Conservation (phyloP, 306 rosid genomes). For the Calophaca sinica region DNA sequence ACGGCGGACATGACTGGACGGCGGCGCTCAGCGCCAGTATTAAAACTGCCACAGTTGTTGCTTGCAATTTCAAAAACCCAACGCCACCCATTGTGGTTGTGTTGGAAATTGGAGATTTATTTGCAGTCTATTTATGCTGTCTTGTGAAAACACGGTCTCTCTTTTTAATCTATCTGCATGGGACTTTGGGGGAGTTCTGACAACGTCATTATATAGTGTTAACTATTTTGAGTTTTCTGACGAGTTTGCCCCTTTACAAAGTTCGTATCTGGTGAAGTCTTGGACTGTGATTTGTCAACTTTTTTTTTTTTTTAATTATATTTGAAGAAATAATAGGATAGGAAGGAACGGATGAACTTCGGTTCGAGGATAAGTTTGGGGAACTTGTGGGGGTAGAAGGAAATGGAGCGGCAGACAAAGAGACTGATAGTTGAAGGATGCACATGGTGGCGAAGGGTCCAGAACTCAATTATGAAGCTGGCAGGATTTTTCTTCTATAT, state of each 20-base stretch:
- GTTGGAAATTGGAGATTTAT: not conserved
- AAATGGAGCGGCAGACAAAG: constrained; percentile 39
- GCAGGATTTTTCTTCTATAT: not conserved
- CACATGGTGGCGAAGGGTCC: constrained; percentile 48
- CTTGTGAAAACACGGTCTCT: not conserved
- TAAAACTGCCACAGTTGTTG: not conserved
- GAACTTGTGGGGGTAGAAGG: constrained; percentile 37
- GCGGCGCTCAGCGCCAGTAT: constrained; percentile 36
- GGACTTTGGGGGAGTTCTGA: constrained; percentile 27
- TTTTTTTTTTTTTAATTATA: not conserved
- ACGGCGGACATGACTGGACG: constrained; percentile 69
- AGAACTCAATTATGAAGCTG: constrained; percentile 37
- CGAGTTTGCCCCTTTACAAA: constrained; percentile 63
- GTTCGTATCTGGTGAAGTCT: constrained; percentile 38
- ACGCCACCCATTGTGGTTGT: constrained; percentile 46
- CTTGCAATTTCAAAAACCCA: constrained; percentile 10
- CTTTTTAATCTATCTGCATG: constrained; percentile 17
- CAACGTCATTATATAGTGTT: constrained; percentile 32
- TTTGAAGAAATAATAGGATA: not conserved
- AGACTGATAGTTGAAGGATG: constrained; percentile 37
- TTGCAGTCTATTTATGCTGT: not conserved
- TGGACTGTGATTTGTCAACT: constrained; percentile 38
- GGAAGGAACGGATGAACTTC: constrained; percentile 43
- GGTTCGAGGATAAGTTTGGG: constrained; percentile 44
- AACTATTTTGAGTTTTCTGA: constrained; percentile 19